These are phyloP conservation scores for Pythium aphanidermatum DNA, from an alignment of 352 stramenopile genomes.

Conservation along the genomic window DNA sequence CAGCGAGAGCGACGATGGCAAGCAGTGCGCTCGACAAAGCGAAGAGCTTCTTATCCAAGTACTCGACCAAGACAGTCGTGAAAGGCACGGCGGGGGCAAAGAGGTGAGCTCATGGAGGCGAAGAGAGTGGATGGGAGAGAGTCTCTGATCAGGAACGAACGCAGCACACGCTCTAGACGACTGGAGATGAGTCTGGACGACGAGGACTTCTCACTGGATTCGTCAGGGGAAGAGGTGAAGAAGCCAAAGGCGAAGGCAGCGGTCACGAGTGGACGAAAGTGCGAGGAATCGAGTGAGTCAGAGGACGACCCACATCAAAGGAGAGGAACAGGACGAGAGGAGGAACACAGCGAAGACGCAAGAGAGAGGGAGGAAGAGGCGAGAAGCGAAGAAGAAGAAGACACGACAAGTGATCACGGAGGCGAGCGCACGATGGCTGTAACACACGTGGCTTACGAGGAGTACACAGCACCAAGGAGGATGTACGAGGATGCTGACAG, in stretches of 20 bases:
- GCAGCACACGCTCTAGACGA: constrained; percentile 8
- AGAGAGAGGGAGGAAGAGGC: background rate
- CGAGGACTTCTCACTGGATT: constrained; percentile 39
- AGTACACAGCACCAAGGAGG: too few species aligned
- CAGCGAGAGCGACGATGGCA: background rate
- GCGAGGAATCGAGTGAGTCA: constrained; percentile 1
- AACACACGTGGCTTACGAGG: too few species aligned
- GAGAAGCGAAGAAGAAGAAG: background rate
- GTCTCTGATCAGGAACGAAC: background rate
- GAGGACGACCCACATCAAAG: constrained; percentile 3
- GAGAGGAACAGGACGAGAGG: background rate
- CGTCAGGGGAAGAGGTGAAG: constrained; percentile 16
- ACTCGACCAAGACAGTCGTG: constrained; percentile 41
- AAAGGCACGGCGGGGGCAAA: constrained; percentile 10
- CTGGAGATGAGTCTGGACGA: constrained; percentile 53
- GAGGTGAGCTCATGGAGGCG: background rate
- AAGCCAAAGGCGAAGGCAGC: constrained; percentile 1
- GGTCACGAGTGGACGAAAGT: background rate
- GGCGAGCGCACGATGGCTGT: too few species aligned
- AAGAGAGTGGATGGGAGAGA: too few species aligned
- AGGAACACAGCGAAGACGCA: background rate
- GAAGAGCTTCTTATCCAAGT: constrained; percentile 71
- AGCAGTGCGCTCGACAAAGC: constrained; percentile 53
- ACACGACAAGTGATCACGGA: background rate
- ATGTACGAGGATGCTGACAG: constrained; percentile 26